phyloP scores from a whole-genome alignment of 139 green algal species.

The Chlorella vulgaris region DNA sequence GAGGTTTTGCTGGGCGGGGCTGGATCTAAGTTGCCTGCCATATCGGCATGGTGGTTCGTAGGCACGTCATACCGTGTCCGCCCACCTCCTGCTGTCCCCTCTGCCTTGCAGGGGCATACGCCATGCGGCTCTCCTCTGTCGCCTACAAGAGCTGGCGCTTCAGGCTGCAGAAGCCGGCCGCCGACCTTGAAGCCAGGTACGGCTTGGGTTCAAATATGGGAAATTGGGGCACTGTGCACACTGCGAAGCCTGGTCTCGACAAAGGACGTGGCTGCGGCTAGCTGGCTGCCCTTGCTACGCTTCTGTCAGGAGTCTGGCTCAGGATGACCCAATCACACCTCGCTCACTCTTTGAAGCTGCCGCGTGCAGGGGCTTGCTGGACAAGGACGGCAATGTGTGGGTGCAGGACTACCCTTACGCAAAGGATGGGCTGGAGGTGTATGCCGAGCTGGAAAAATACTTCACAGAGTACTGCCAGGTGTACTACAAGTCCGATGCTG shows the following conservation, averaged over 20 bases:
- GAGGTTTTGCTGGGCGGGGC: too few relatives aligned
- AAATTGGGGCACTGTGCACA: too few relatives aligned
- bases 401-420: conserved; percentile 56
- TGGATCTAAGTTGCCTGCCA: too few relatives aligned
- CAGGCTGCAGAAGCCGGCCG: background rate
- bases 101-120: conserved; percentile 9
- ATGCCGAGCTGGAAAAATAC: conserved; percentile 30
- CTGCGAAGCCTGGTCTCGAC: too few relatives aligned
- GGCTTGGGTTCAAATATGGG: too few relatives aligned
- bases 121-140: conserved; percentile 32
- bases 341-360: background rate
- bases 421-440: conserved; percentile 33
- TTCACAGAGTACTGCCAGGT: conserved; percentile 34
- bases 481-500: conserved; percentile 48
- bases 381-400: background rate
- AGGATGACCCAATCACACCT: background rate
- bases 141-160: conserved; percentile 39
- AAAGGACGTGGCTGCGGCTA: too few relatives aligned
- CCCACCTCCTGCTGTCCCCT: too few relatives aligned
- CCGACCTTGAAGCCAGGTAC: conserved; percentile 36
- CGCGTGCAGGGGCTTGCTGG: conserved; percentile 5
- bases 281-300: too few relatives aligned
- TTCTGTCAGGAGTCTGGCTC: too few relatives aligned
- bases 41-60: too few relatives aligned
- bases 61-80: too few relatives aligned